A percentile compares a stretch with the other conserved stretches of the same genome.
phyloP scores from a whole-genome alignment of 257 asterid genomes.

The Thymus mandschuricus region DNA sequence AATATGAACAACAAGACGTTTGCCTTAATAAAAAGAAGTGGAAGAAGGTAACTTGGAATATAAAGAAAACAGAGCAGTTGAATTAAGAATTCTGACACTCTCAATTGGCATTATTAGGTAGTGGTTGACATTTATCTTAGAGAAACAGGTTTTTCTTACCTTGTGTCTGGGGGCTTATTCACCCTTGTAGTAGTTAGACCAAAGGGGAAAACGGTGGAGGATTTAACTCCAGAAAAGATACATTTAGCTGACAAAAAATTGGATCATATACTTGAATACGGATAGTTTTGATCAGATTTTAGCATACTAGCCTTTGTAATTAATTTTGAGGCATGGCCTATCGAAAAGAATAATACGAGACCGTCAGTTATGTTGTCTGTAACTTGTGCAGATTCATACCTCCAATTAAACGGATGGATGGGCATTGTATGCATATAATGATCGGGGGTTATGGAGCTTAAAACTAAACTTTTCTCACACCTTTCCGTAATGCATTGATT shows the following conservation, averaged over 20 bases:
- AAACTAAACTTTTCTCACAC: constrained; percentile 5
- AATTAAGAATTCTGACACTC: neutral
- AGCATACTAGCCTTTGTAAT: neutral
- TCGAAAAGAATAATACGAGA: constrained; percentile 1
- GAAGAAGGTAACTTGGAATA: neutral
- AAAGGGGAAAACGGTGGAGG: neutral
- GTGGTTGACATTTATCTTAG: no score
- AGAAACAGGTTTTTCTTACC: neutral
- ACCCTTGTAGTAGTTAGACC: neutral
- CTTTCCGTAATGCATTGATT: constrained; percentile 9
- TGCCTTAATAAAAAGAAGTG: neutral
- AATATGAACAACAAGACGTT: neutral
- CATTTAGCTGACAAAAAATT: neutral
- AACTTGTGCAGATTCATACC: constrained; percentile 18
- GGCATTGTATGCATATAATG: neutral
- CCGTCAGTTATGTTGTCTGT: constrained; percentile 1
- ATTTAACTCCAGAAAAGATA: neutral
- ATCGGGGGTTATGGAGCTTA: neutral
- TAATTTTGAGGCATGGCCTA: constrained; percentile 8
- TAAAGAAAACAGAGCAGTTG: neutral
- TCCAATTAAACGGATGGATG: constrained; percentile 10
- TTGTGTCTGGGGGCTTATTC: neutral
- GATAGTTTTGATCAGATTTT: neutral
- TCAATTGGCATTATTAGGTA: neutral
- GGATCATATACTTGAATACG: constrained; percentile 10